phyloP scores from a whole-genome alignment of 768 basidiomycete species.

The Lactarius hengduanensis region DNA sequence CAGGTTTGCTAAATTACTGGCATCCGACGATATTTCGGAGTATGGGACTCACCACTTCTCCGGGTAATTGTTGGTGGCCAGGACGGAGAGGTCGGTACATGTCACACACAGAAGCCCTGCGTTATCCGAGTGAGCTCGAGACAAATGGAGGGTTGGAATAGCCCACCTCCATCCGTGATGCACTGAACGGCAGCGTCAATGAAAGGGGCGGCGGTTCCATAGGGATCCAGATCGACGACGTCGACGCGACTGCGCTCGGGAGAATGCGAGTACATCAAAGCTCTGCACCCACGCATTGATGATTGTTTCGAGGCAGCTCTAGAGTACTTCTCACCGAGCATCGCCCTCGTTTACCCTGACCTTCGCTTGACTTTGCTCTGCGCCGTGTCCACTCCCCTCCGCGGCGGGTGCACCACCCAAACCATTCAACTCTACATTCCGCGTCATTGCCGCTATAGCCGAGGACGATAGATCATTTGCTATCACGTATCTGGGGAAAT shows the following conservation, averaged over 20 bases:
- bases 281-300: conserved; percentile 42
- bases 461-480: conserved; percentile 89
- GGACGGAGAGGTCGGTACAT: conserved; percentile 92
- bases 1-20: neutral
- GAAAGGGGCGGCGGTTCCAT: conserved; percentile 96
- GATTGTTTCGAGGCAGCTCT: no score
- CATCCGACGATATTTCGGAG: no score
- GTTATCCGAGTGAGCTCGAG: neutral
- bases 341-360: conserved; percentile 90
- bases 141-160: neutral
- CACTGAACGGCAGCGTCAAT: conserved; percentile 92
- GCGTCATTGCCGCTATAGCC: conserved; percentile 80
- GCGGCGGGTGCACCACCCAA: conserved; percentile 43
- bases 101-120: conserved; percentile 90
- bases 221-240: conserved; percentile 96
- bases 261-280: conserved; percentile 89
- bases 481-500: conserved; percentile 61
- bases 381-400: conserved; percentile 17
- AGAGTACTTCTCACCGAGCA: conserved; percentile 64
- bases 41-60: conserved; percentile 78
- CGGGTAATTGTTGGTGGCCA: conserved; percentile 91
- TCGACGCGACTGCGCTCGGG: conserved; percentile 74
- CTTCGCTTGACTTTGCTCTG: conserved; percentile 41
- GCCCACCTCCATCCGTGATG: conserved; percentile 79
- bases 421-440: conserved; percentile 82